phyloP scores from a whole-genome alignment of 2,329 filamentous ascomycete species.

The Penicillium fuscoglaucum region DNA sequence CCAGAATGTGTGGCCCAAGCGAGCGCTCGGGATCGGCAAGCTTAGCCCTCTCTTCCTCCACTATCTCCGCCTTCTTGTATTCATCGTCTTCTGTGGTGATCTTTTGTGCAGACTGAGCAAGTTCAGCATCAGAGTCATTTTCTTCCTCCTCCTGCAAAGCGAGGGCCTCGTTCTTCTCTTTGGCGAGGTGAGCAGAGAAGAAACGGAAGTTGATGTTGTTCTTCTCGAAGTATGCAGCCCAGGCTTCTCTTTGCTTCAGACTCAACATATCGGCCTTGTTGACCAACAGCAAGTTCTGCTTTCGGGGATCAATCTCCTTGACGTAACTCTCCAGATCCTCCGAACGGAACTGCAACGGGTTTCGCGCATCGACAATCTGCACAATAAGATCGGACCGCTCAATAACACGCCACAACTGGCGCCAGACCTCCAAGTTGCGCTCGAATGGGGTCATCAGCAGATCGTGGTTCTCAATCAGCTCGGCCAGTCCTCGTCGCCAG shows the following conservation, averaged over 20 bases:
- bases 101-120: slow-evolving; percentile 47
- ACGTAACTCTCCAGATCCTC: slow-evolving; percentile 94
- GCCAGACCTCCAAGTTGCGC: slow-evolving; percentile 95
- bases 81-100: slow-evolving; percentile 37
- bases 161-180: slow-evolving; percentile 78
- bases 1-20: slow-evolving; percentile 71
- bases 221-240: slow-evolving; percentile 82
- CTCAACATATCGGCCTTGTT: slow-evolving; percentile 99
- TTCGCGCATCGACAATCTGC: slow-evolving; percentile 96
- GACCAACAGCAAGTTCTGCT: slow-evolving; percentile 88
- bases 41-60: slow-evolving; percentile 18
- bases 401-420: slow-evolving; percentile 96
- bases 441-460: slow-evolving; percentile 97
- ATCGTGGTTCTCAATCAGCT: slow-evolving; percentile 91
- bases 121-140: slow-evolving; percentile 43
- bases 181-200: slow-evolving; percentile 91
- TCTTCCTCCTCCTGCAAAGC: slow-evolving; percentile 52
- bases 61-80: slow-evolving; percentile 31
- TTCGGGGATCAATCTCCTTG: slow-evolving; percentile 82
- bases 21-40: slow-evolving; percentile 41
- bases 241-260: slow-evolving; percentile 71
- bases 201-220: slow-evolving; percentile 87
- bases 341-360: slow-evolving; percentile 89
- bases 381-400: slow-evolving; percentile 94
- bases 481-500: slow-evolving; percentile 87